Evolutionary conservation across 2,329 filamentous ascomycete species (phyloP), one percentile per base, ranked within the genome.

Genomic region (Cladophialophora psammophila): DNA sequence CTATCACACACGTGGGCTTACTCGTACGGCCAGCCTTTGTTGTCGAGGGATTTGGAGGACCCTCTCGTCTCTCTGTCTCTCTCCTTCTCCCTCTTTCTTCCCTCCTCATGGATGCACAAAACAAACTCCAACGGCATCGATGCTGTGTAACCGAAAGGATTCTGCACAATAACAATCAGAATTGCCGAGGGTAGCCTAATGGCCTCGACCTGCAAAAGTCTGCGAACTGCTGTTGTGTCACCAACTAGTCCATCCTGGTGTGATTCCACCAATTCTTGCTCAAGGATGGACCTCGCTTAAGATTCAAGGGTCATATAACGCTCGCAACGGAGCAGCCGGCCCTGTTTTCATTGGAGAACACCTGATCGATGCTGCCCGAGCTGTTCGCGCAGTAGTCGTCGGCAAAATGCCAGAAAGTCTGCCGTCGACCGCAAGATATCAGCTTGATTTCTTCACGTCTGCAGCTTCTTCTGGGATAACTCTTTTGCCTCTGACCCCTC

Each of bases 121-220:
- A 50, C 6, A 20, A 12, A 9, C 8, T 12, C 1, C 45, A 26
- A 50, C 45, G 45, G 18, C 45, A 50, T 50, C 45, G 45, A 50
- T 26, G 45, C 45, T 50, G 45, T 50, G 45, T 50, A 50, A 50
- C 45, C 45, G 18, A 10, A 26, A 9, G 45, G 18, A 50, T 50
- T 26, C 45, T 50, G 5, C 45, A 9, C 45, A 26, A 9, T 2
- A 9, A 50, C 18, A 50, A n/a, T 4, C 4, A 50, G 18, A 50
- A 26, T 50, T 50, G 45, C 45, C 45, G 45, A 50, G 45, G 45
- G 26, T 50, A 50, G 45, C 45, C 45, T 50, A 50, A 50, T 26
- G 10, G 20, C 12, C 45, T 50, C 45, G 18, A 50, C 7, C 6
- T 50, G 45, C 18, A 26, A 50, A 12, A 20, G 12, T 50, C 45